These are phyloP conservation scores for Mentha longifolia DNA, from an alignment of 257 asterid species.

Conservation along the genomic window DNA sequence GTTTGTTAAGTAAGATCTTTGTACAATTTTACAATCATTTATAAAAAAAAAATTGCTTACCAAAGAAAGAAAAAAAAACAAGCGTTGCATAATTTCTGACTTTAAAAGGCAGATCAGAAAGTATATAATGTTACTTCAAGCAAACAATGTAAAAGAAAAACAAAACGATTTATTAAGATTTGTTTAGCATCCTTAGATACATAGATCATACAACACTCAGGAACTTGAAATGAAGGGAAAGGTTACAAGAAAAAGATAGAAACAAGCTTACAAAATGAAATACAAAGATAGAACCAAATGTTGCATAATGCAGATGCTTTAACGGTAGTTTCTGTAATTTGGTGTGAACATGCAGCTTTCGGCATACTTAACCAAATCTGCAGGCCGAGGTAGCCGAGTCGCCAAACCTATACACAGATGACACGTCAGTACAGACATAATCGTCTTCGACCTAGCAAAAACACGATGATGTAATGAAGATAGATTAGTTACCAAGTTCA, in stretches of 20 bases:
- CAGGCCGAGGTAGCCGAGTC: slow-evolving; percentile 83
- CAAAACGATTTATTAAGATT: neutral
- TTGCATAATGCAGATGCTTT: slow-evolving; percentile 15
- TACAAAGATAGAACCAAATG: neutral
- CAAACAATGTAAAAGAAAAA: neutral
- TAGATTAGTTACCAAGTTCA: slow-evolving; percentile 65
- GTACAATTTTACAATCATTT: too few relatives aligned
- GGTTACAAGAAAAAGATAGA: neutral
- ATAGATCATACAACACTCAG: neutral
- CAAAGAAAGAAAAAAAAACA: too few relatives aligned
- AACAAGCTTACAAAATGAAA: neutral
- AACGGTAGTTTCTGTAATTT: slow-evolving; percentile 70
- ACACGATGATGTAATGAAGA: neutral
- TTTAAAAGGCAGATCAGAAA: slow-evolving; percentile 34
- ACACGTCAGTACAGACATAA: slow-evolving; percentile 5
- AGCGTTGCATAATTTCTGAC: neutral
- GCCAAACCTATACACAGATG: slow-evolving; percentile 60
- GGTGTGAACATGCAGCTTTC: slow-evolving; percentile 99
- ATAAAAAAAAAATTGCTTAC: too few relatives aligned
- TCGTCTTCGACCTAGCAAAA: neutral
- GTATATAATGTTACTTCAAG: too few relatives aligned
- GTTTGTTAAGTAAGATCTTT: too few relatives aligned
- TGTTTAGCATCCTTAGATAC: slow-evolving; percentile 7
- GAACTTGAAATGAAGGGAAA: slow-evolving; percentile 11
- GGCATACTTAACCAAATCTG: slow-evolving; percentile 78